Evolutionary conservation across 2,329 filamentous ascomycete genomes (phyloP).

Genomic region (Paradendryphiella salina): DNA sequence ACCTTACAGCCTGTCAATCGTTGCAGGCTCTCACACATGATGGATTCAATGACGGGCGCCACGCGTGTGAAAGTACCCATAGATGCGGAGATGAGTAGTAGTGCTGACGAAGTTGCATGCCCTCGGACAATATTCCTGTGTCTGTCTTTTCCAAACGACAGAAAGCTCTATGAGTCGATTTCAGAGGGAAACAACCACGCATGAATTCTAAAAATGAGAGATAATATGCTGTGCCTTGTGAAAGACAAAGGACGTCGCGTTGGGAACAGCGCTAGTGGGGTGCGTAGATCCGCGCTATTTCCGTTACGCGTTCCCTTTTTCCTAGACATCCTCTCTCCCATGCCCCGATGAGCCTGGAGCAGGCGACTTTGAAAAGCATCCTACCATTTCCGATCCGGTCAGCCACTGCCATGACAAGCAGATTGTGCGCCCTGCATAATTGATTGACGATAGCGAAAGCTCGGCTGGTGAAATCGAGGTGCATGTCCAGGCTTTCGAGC

Average conservation of each 20-base stretch:
- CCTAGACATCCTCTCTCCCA: not conserved
- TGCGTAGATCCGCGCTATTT: not conserved
- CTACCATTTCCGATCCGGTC: too few relatives aligned
- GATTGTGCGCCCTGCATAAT: too few relatives aligned
- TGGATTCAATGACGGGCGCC: not conserved
- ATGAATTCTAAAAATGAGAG: not conserved
- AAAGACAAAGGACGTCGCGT: not conserved
- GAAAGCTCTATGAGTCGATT: not conserved
- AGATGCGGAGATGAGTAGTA: not conserved
- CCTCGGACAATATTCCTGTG: too few relatives aligned
- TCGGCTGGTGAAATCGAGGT: too few relatives aligned
- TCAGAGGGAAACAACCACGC: not conserved
- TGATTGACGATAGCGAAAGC: too few relatives aligned
- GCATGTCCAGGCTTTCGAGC: too few relatives aligned
- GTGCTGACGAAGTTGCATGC: not conserved
- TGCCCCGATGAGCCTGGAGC: too few relatives aligned
- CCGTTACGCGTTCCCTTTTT: not conserved
- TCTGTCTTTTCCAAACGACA: too few relatives aligned
- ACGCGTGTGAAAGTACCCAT: not conserved
- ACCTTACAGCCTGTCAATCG: slow-evolving; percentile 3
- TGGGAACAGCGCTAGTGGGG: not conserved
- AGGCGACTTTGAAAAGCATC: too few relatives aligned
- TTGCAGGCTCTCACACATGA: not conserved
- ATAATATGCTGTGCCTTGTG: not conserved
- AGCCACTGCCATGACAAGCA: too few relatives aligned